Percentiles rank a stretch among this genome's conserved stretches.
Evolutionary conservation across 805 yeast genomes (phyloP).

Genomic region (Kodamaea fukazawae): DNA sequence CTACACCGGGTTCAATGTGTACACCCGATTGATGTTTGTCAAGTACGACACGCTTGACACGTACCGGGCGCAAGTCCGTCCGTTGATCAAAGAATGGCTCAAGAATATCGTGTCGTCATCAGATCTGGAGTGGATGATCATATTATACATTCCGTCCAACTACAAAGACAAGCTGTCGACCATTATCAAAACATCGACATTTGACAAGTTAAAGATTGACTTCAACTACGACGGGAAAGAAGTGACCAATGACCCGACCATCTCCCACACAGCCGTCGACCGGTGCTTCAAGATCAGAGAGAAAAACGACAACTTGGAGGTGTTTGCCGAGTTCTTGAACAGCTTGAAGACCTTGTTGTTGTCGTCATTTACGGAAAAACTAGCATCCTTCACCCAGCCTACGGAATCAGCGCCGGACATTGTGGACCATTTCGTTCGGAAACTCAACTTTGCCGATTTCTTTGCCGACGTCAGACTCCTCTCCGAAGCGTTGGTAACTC

Average conservation of each 20-base stretch:
- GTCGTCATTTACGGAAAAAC: conserved; percentile 40
- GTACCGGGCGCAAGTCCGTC: conserved; percentile 77
- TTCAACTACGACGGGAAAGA: conserved; percentile 44
- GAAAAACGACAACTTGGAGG: conserved; percentile 44
- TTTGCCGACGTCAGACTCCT: conserved; percentile 53
- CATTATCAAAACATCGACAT: conserved; percentile 45
- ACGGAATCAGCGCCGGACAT: conserved; percentile 7
- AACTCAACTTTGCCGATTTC: conserved; percentile 51
- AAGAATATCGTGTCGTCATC: conserved; percentile 36
- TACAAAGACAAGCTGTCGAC: conserved; percentile 33
- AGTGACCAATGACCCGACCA: conserved; percentile 14
- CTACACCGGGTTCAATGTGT: conserved; percentile 35
- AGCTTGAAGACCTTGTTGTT: conserved; percentile 50
- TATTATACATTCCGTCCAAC: conserved; percentile 48
- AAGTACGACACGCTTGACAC: conserved; percentile 65
- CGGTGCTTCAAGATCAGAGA: conserved; percentile 40
- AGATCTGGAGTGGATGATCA: conserved; percentile 59
- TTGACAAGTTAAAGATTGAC: conserved; percentile 55
- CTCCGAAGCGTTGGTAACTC: conserved; percentile 58
- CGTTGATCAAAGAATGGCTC: conserved; percentile 80
- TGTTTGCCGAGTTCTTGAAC: conserved; percentile 47
- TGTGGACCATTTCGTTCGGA: conserved; percentile 30
- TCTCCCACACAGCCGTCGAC: conserved; percentile 19
- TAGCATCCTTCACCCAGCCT: conserved; percentile 6
- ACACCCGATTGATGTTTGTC: conserved; percentile 67